phyloP scores from a whole-genome alignment of 1,139 yeast genomes.

The Suhomyces bokatorum region DNA sequence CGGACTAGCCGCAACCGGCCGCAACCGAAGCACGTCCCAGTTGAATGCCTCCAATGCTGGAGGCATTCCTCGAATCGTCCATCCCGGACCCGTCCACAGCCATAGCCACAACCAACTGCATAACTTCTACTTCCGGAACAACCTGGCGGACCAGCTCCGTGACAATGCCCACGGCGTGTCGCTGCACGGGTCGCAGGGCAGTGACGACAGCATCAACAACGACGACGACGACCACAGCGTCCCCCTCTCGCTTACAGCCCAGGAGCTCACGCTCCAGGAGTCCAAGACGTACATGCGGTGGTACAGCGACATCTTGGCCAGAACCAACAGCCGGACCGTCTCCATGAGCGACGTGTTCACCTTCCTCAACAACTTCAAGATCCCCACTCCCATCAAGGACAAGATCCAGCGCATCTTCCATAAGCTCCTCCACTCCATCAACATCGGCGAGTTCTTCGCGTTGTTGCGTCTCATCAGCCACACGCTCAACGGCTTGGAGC shows the following conservation, averaged over 20 bases:
- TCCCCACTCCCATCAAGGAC: conserved; percentile 44
- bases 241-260: conserved; percentile 62
- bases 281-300: conserved; percentile 73
- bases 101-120: conserved; percentile 5
- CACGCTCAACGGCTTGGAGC: conserved; percentile 46
- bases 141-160: conserved; percentile 16
- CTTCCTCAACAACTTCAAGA: conserved; percentile 61
- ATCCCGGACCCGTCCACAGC: neutral
- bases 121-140: conserved; percentile 10
- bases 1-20: conserved; percentile 18
- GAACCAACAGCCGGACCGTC: conserved; percentile 57
- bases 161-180: conserved; percentile 2
- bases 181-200: conserved; percentile 3
- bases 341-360: conserved; percentile 61
- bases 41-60: neutral
- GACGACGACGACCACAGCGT: conserved; percentile 26
- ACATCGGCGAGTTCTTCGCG: conserved; percentile 78
- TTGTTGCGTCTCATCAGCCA: conserved; percentile 65
- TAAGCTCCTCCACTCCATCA: conserved; percentile 51
- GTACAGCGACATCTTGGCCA: conserved; percentile 69
- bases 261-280: conserved; percentile 63
- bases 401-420: conserved; percentile 52
- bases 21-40: neutral
- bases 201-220: conserved; percentile 4
- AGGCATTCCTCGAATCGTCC: neutral